These are phyloP conservation scores for Brettanomyces nanus DNA, from an alignment of 805 yeast species.

Conservation along the genomic window DNA sequence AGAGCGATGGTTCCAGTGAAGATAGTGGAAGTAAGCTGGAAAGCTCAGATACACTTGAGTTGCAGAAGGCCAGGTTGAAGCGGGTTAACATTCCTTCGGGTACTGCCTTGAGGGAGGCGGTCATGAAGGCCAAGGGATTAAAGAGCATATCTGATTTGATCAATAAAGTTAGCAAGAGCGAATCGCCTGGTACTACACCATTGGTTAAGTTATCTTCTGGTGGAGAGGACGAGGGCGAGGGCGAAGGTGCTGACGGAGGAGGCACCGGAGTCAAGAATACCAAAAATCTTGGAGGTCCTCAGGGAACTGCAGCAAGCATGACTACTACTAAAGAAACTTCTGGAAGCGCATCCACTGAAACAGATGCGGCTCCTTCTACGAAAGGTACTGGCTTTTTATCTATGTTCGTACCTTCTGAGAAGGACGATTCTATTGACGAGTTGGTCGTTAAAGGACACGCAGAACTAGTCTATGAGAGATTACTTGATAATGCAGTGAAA, in stretches of 20 bases:
- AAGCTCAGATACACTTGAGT: constrained; percentile 6
- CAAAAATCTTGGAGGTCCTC: too few relatives aligned
- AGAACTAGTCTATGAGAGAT: constrained; percentile 67
- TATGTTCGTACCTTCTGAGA: neutral
- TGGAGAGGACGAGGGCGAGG: too few relatives aligned
- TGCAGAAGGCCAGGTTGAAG: constrained; percentile 13
- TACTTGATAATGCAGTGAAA: constrained; percentile 58
- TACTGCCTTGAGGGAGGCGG: constrained; percentile 46
- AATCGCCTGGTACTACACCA: neutral
- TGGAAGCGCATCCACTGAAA: neutral
- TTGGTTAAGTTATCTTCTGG: neutral
- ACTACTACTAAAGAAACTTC: too few relatives aligned
- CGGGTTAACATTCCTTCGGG: constrained; percentile 42
- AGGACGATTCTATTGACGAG: constrained; percentile 15
- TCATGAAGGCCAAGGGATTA: constrained; percentile 69
- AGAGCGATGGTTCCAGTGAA: neutral
- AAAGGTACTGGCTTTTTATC: neutral
- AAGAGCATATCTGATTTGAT: constrained; percentile 62
- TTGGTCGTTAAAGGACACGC: constrained; percentile 30
- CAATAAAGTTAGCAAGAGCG: constrained; percentile 43
- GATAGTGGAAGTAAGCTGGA: too few relatives aligned
- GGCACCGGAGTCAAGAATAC: too few relatives aligned
- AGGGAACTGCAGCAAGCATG: too few relatives aligned
- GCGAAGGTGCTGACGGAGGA: too few relatives aligned
- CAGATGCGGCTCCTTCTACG: neutral